phyloP scores from a whole-genome alignment of 192 early-diverging fungal genomes.

The Backusella mclennaniae region DNA sequence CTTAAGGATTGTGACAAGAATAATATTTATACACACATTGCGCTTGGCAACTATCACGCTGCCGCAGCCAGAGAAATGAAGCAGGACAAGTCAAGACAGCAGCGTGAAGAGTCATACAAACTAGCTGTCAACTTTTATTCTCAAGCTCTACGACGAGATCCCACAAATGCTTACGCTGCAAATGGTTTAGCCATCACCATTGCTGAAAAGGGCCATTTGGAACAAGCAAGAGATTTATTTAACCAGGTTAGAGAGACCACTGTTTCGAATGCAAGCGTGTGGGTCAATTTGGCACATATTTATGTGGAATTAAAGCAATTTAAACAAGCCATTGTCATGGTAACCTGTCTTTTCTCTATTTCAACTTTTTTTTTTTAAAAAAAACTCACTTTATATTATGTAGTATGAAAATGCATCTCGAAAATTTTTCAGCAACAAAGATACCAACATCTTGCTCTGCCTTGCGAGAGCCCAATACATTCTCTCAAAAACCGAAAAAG shows the following conservation, averaged over 20 bases:
- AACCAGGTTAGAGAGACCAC: constrained; percentile 48
- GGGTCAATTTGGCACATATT: constrained; percentile 79
- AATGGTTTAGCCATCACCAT: constrained; percentile 85
- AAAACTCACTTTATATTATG: neutral
- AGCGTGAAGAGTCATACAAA: constrained; percentile 53
- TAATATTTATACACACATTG: constrained; percentile 75
- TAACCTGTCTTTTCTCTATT: constrained; percentile 42
- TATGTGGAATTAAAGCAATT: constrained; percentile 72
- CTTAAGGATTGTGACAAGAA: constrained; percentile 74
- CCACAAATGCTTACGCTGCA: constrained; percentile 72
- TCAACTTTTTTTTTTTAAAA: too few species aligned
- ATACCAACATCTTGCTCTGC: constrained; percentile 50
- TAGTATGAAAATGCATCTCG: constrained; percentile 67
- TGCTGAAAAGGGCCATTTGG: constrained; percentile 62
- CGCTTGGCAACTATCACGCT: constrained; percentile 81
- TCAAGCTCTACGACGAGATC: constrained; percentile 69
- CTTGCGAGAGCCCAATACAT: constrained; percentile 59
- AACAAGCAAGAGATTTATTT: constrained; percentile 67
- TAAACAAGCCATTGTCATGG: constrained; percentile 71
- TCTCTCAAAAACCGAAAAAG: constrained; percentile 62
- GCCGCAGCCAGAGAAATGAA: constrained; percentile 58
- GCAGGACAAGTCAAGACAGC: constrained; percentile 27
- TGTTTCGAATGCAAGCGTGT: constrained; percentile 44
- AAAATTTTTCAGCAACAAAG: constrained; percentile 50
- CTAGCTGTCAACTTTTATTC: constrained; percentile 82